Evolutionary conservation across 805 yeast species (phyloP), one percentile per base, ranked within the genome.

Genomic region (Pichia exigua): DNA sequence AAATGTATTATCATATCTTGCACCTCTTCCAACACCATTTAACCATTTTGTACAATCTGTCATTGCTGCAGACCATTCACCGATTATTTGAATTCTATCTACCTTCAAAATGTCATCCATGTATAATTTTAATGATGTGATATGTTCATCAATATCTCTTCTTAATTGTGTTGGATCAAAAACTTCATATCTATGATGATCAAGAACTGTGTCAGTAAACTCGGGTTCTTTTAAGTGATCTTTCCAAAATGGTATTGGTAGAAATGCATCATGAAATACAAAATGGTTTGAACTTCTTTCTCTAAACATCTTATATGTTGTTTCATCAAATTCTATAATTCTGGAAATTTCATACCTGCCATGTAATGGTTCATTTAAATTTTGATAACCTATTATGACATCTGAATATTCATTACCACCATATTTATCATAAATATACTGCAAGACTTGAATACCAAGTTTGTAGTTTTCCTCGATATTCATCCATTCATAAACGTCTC

Each of bases 131-230:
- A 83, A 81, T 42, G 70, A 62, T 32, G 64, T 59, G 46, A 92
- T 61, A 61, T 87, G 95, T 42, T 79, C 78, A 54, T 82, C 86
- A 49, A 87, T 73, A 49, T 69, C 49, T 57, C 79, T 71, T 44
- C 69, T 59, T 51, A 89, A 72, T 69, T 85, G 83, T 30, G 72
- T 78, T n/a, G 74, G 65, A 44, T 80, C 73, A 67, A 91, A 91
- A n/a, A 87, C 94, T 71, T 88, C 95, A 73, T 91, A 91, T 65
- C 85, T 85, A 69, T 91, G 97, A 70, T 88, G 96, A 66, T 91
- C 97, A 35, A 90, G 67, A 20, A 87, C 81, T 48, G 87, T 84
- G 61, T 83, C 81, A 21, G n/a, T 30, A 35, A 15, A 55, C 45
- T 45, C 46, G 22, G 47, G 50, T 44, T 44, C 53, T 20, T 48